Conservation (phyloP, 805 yeast species). For the Kregervanrija fluxuum region DNA sequence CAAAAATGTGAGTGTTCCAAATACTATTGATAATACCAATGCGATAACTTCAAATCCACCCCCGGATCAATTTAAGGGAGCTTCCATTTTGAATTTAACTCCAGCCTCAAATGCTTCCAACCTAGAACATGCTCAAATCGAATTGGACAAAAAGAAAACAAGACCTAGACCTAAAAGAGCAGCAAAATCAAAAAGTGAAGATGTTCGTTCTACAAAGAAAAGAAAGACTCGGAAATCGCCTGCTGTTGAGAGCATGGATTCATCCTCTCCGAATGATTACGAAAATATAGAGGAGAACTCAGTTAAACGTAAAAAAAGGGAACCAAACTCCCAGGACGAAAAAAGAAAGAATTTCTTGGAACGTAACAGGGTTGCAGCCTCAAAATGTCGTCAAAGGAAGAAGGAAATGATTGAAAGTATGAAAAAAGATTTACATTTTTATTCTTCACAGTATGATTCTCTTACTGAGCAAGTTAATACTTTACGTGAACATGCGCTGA, state of each 20-base stretch:
- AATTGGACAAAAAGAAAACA: conserved; percentile 3
- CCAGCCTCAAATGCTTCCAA: too few relatives aligned
- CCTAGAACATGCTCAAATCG: not conserved
- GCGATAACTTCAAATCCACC: too few relatives aligned
- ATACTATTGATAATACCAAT: too few relatives aligned
- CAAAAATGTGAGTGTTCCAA: too few relatives aligned
- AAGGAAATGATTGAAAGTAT: conserved; percentile 79
- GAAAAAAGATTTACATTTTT: conserved; percentile 70
- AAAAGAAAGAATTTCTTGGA: conserved; percentile 80
- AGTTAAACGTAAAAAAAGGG: too few relatives aligned
- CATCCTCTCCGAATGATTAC: too few relatives aligned
- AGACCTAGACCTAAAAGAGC: conserved; percentile 7
- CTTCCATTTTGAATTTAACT: too few relatives aligned
- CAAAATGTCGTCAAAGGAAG: conserved; percentile 93
- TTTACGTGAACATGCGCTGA: conserved; percentile 50
- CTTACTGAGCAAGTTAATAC: conserved; percentile 51
- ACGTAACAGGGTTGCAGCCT: conserved; percentile 90
- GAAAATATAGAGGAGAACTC: too few relatives aligned
- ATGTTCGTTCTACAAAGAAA: conserved; percentile 2
- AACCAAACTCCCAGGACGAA: conserved; percentile 45
- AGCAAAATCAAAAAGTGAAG: not conserved
- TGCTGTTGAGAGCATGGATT: too few relatives aligned
- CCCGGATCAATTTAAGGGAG: too few relatives aligned
- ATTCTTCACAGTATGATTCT: conserved; percentile 61
- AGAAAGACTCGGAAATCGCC: not conserved